Evolutionary conservation across 192 early-diverging fungal species (phyloP).

Genomic region (Gamsiella multidivaricata): DNA sequence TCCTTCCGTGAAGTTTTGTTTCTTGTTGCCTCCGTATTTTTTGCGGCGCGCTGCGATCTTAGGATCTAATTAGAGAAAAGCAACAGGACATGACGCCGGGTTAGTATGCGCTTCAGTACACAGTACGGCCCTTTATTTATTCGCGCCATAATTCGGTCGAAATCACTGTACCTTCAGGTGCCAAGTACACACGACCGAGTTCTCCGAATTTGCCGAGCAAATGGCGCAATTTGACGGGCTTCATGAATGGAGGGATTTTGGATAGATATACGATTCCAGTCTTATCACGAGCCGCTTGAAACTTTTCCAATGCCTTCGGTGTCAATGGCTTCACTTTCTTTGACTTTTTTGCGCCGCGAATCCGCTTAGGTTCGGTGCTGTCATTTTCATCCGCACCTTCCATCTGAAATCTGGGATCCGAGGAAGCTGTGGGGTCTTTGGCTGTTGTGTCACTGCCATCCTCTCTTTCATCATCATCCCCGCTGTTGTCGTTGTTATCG

Average conservation of each 20-base stretch:
- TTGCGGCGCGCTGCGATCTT: slow-evolving; percentile 81
- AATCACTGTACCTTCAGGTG: slow-evolving; percentile 75
- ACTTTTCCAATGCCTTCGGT: slow-evolving; percentile 66
- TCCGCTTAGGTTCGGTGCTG: slow-evolving; percentile 3
- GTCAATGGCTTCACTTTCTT: slow-evolving; percentile 73
- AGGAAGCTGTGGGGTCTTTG: background rate
- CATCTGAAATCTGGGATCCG: background rate
- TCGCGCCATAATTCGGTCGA: background rate
- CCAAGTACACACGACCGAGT: slow-evolving; percentile 87
- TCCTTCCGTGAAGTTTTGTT: slow-evolving; percentile 90
- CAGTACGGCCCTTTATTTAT: background rate
- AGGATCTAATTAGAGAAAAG: slow-evolving; percentile 52
- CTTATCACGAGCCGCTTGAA: slow-evolving; percentile 73
- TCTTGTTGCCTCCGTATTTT: slow-evolving; percentile 88
- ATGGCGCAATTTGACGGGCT: slow-evolving; percentile 80
- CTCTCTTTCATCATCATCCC: slow-evolving; percentile 40
- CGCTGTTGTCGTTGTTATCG: slow-evolving; percentile 31
- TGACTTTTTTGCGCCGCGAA: slow-evolving; percentile 35
- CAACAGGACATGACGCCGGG: background rate
- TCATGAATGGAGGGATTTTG: slow-evolving; percentile 94
- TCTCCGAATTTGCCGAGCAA: slow-evolving; percentile 79
- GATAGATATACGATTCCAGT: slow-evolving; percentile 94
- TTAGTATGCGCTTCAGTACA: background rate
- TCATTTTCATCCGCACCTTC: background rate
- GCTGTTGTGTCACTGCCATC: slow-evolving; percentile 1